These are phyloP conservation scores for Solanum microdontum DNA, from an alignment of 257 asterid species.

Conservation along the genomic window DNA sequence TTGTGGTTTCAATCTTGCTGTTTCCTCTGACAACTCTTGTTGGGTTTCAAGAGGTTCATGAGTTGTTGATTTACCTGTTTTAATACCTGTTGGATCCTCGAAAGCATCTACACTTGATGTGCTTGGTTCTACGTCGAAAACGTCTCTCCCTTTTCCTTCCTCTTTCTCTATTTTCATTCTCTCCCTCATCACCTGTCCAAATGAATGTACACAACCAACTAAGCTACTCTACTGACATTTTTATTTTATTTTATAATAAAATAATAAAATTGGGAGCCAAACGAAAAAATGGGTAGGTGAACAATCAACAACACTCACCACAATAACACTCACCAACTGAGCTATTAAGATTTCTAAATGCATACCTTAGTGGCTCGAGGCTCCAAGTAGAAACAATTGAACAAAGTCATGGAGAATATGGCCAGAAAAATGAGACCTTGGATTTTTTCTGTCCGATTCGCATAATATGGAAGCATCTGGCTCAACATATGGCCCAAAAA, in stretches of 20 bases:
- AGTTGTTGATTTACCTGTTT: background rate
- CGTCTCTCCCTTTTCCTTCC: conserved; percentile 32
- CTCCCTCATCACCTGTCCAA: conserved; percentile 48
- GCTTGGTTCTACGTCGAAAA: background rate
- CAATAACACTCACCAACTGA: no score
- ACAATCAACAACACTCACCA: no score
- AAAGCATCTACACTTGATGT: background rate
- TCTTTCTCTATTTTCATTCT: conserved; percentile 70
- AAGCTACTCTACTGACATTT: no score
- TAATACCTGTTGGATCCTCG: background rate
- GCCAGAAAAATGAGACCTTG: conserved; percentile 30
- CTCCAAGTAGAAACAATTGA: conserved; percentile 43
- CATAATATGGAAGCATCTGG: background rate
- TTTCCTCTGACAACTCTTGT: background rate
- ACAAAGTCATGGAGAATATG: conserved; percentile 27
- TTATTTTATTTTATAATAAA: no score
- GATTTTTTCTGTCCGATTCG: conserved; percentile 7
- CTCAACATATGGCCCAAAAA: conserved; percentile 46
- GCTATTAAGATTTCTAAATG: no score
- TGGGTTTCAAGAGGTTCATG: background rate
- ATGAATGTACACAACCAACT: background rate
- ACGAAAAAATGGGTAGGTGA: no score
- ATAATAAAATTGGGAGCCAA: no score
- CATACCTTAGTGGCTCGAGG: conserved; percentile 70
- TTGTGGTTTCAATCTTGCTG: conserved; percentile 3